These are phyloP conservation scores for Pittosporum tobira DNA, from an alignment of 129 eudicot species.

Conservation along the genomic window DNA sequence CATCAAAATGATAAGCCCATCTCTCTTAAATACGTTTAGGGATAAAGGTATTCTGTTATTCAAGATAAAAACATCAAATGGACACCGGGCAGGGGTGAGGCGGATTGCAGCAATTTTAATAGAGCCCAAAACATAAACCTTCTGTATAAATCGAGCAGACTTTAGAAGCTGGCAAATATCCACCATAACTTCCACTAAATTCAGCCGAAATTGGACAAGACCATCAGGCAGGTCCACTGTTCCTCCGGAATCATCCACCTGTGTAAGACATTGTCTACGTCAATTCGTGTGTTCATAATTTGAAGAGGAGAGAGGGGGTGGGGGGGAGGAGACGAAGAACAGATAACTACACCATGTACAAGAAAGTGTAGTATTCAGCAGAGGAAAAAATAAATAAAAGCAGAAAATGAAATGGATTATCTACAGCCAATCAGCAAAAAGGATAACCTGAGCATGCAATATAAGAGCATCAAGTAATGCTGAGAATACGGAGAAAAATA, in stretches of 20 bases:
- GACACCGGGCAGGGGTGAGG: background rate
- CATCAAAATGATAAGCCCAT: background rate
- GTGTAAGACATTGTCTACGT: conserved; percentile 22
- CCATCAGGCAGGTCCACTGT: conserved; percentile 65
- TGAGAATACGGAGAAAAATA: conserved; percentile 63
- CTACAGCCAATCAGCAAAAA: background rate
- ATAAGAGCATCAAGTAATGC: conserved; percentile 83
- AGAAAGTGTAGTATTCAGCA: background rate
- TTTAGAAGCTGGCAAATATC: conserved; percentile 80
- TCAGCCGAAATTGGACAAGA: conserved; percentile 70
- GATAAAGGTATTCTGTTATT: background rate
- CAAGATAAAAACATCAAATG: background rate
- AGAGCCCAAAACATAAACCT: conserved; percentile 36
- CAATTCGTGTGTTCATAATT: background rate
- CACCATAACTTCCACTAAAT: conserved; percentile 74
- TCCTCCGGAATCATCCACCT: conserved; percentile 74
- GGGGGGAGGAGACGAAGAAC: no score
- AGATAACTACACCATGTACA: background rate
- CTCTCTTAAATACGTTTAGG: background rate
- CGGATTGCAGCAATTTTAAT: background rate
- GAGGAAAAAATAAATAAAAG: background rate
- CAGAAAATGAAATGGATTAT: conserved; percentile 2
- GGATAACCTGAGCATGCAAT: conserved; percentile 74
- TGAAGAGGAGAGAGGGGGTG: no score
- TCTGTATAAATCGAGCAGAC: conserved; percentile 48